A percentile compares a stretch with the other conserved stretches of the same genome.
These are phyloP conservation scores for Pseudogymnoascus sp. DNA, from an alignment of 2,329 filamentous ascomycete genomes.

Conservation along the genomic window DNA sequence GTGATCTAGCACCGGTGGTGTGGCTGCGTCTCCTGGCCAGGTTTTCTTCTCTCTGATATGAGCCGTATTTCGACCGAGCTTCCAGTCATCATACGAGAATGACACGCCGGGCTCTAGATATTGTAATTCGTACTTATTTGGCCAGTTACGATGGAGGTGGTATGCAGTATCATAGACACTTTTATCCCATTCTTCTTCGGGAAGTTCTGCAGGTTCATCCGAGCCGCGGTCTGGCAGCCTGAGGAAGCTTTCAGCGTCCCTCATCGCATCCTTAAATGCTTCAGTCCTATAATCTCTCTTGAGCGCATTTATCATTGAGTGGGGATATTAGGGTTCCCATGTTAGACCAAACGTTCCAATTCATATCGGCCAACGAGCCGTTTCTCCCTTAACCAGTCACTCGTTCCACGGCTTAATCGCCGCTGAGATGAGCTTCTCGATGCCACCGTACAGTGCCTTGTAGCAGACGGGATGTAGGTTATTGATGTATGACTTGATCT, in stretches of 20 bases:
- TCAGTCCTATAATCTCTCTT: not conserved
- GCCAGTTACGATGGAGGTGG: not conserved
- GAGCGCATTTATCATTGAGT: not conserved
- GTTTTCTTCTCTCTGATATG: not conserved
- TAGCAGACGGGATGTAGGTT: constrained; percentile 32
- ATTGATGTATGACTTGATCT: constrained; percentile 31
- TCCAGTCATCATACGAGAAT: constrained; percentile 8
- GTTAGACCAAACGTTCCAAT: constrained; percentile 5
- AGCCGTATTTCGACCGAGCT: not conserved
- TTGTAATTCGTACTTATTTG: not conserved
- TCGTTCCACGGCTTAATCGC: constrained; percentile 27
- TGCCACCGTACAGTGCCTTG: constrained; percentile 26
- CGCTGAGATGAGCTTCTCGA: constrained; percentile 28
- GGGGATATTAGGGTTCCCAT: constrained; percentile 4
- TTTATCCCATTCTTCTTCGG: constrained; percentile 5
- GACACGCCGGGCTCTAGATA: not conserved
- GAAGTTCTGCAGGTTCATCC: not conserved
- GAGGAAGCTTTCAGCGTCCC: constrained; percentile 1
- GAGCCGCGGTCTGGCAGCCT: not conserved
- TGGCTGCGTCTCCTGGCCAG: not conserved
- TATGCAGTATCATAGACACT: not conserved
- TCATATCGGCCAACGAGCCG: constrained; percentile 8
- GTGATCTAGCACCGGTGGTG: not conserved
- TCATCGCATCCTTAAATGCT: not conserved
- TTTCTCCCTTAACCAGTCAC: constrained; percentile 13